Evolutionary conservation across 352 stramenopile genomes (phyloP), one percentile per base, ranked within the genome.

Genomic region (Pythium apleroticum): DNA sequence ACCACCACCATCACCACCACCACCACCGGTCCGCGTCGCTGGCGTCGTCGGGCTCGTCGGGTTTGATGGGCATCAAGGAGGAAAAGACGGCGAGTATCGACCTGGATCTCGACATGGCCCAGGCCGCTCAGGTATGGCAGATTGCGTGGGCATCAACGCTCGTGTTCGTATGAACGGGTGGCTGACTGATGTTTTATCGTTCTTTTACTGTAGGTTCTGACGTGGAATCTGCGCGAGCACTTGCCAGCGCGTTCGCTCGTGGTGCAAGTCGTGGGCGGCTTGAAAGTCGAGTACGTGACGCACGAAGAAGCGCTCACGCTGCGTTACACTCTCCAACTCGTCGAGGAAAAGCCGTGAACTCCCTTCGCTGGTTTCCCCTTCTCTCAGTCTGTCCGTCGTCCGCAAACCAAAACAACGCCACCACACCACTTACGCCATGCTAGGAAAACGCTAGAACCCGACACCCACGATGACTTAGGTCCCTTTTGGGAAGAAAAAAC

Each of bases 271-370:
- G 49, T 60, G 15, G 55, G 56, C 15, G 50, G 63, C 55, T 50
- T 57, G 35, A 63, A 69, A 39, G 48, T 64, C 63, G 63, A 70
- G 57, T 70, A 70, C 53, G 56, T 65, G 63, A 65, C 63, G 57
- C 63, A 70, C 48, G 63, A 70, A 50, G 63, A 70, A 65, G 63
- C 56, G 56, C 63, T 69, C 55, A 69, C 56, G 20, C 63, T 69
- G 63, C 63, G 61, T 68, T 68, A 68, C 61, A 55, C 61, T 63
- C 61, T 68, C 33, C 50, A 68, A 28, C 61, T 68, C 61, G 45
- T 58, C 19, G 61, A 68, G 52, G 61, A 60, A 37, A 68, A 68
- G 31, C 61, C 61, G 30, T 68, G 19, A 56, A 28, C 19, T 4
- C 19, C 24, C 43, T 52, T 3, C 25, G 22, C 15, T 28, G 35